Evolutionary conservation across 345 rosid genomes (phyloP).

Genomic region (Laguncularia racemosa): DNA sequence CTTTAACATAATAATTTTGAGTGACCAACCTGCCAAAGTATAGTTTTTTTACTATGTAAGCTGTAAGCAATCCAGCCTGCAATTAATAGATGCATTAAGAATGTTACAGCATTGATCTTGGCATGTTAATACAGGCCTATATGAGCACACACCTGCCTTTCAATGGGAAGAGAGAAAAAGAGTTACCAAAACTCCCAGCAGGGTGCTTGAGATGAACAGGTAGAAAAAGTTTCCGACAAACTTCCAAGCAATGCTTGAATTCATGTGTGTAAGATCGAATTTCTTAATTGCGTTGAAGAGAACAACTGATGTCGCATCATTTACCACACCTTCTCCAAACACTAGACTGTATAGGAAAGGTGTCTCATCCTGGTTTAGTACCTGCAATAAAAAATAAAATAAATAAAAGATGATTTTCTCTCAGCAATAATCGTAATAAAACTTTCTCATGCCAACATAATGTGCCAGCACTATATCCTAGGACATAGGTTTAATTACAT

Average conservation of each 20-base stretch:
- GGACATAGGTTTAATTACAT: too few relatives aligned
- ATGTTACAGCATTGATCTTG: background rate
- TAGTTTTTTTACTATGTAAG: constrained; percentile 37
- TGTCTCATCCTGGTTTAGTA: constrained; percentile 44
- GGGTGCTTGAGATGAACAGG: constrained; percentile 36
- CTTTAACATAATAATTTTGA: too few relatives aligned
- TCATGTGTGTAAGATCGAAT: constrained; percentile 30
- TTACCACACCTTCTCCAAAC: constrained; percentile 47
- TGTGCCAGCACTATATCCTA: too few relatives aligned
- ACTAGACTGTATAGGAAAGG: constrained; percentile 40
- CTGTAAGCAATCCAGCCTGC: constrained; percentile 49
- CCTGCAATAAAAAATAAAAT: constrained; percentile 11
- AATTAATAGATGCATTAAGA: constrained; percentile 1
- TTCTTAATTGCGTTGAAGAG: constrained; percentile 43
- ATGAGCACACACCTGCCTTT: too few relatives aligned
- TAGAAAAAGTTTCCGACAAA: constrained; percentile 37
- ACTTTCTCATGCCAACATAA: too few relatives aligned
- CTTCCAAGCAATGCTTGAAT: constrained; percentile 23
- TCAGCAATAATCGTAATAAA: too few relatives aligned
- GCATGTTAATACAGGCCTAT: too few relatives aligned
- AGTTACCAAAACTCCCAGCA: constrained; percentile 29
- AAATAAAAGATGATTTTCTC: background rate
- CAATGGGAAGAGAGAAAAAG: background rate
- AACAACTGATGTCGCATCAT: constrained; percentile 47
- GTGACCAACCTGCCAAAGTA: constrained; percentile 38